Conservation (phyloP, 306 rosid genomes). For the Mucuna pruriens region DNA sequence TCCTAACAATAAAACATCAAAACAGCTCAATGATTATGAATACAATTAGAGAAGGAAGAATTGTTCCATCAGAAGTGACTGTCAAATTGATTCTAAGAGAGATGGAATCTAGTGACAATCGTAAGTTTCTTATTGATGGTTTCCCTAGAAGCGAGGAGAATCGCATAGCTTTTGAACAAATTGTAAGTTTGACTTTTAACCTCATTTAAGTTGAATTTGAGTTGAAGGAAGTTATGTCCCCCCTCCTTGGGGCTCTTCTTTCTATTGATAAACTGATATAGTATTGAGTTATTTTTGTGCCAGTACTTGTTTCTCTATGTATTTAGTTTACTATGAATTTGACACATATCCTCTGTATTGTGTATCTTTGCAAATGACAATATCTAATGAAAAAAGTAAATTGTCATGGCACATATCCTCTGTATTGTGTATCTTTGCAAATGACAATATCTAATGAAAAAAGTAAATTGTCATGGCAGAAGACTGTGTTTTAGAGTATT, state of each 20-base stretch:
- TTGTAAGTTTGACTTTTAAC: slow-evolving; percentile 64
- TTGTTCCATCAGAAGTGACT: slow-evolving; percentile 92
- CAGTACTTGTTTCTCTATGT: background rate
- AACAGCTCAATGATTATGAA: slow-evolving; percentile 79
- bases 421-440: background rate
- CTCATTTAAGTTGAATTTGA: background rate
- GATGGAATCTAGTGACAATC: slow-evolving; percentile 69
- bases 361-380: slow-evolving; percentile 21
- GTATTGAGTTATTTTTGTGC: slow-evolving; percentile 28
- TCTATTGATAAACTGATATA: slow-evolving; percentile 26
- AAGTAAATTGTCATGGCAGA: background rate
- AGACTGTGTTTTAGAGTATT: background rate
- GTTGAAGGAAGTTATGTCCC: slow-evolving; percentile 3
- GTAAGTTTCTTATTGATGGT: slow-evolving; percentile 86
- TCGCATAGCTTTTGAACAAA: slow-evolving; percentile 77
- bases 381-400: too few species aligned
- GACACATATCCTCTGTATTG: slow-evolving; percentile 11
- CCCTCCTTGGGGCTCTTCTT: background rate
- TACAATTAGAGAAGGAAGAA: slow-evolving; percentile 80
- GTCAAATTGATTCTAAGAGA: slow-evolving; percentile 77
- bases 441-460: slow-evolving; percentile 25
- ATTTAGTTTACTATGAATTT: slow-evolving; percentile 7
- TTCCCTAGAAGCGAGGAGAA: slow-evolving; percentile 94
- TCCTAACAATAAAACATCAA: slow-evolving; percentile 38
- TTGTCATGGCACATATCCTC: slow-evolving; percentile 20